Conservation (phyloP, 192 early-diverging fungal genomes). For the Podila horticola region DNA sequence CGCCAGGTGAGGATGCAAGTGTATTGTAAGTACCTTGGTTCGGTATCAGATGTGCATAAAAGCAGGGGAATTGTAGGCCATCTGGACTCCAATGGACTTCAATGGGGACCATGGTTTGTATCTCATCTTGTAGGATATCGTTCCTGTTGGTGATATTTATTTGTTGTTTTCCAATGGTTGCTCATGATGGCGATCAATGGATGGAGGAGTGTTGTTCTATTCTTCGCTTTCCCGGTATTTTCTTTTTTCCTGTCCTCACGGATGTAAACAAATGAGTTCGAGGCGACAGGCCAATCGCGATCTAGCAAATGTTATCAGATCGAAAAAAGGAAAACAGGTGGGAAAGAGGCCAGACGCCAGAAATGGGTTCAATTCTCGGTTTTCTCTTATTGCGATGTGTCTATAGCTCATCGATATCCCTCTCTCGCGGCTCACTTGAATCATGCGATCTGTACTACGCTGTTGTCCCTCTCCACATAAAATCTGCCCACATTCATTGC, state of each 20-base stretch:
- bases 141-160: not conserved
- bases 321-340: not conserved
- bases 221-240: not conserved
- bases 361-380: too few relatives aligned
- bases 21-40: too few relatives aligned
- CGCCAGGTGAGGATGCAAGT: too few relatives aligned
- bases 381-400: too few relatives aligned
- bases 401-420: too few relatives aligned
- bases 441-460: too few relatives aligned
- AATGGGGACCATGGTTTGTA: not conserved
- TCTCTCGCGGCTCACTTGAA: too few relatives aligned
- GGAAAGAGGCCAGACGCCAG: not conserved
- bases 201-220: not conserved
- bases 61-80: not conserved
- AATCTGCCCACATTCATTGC: too few relatives aligned
- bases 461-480: too few relatives aligned
- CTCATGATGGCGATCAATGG: not conserved
- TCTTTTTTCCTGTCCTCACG: not conserved
- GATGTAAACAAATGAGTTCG: too few relatives aligned
- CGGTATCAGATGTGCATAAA: too few relatives aligned
- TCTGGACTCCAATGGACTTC: slow-evolving; percentile 1
- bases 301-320: not conserved
- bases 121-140: too few relatives aligned
- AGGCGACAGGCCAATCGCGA: not conserved
- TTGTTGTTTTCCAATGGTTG: not conserved